Evolutionary conservation across 148 eudicot genomes (phyloP).

Genomic region (Camellia sinensis): DNA sequence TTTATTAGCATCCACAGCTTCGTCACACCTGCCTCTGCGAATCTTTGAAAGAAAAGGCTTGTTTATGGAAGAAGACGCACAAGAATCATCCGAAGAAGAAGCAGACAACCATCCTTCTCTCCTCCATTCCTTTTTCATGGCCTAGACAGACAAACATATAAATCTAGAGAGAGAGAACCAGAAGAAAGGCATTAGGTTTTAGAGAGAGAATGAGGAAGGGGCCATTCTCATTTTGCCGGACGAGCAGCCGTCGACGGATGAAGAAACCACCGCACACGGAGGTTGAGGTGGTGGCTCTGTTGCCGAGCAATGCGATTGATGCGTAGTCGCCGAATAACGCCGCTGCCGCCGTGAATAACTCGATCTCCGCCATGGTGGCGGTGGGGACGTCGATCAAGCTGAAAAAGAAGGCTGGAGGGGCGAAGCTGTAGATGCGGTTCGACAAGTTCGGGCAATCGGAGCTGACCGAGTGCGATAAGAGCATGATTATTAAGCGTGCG

Average conservation of each 20-base stretch:
- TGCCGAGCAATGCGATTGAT: background rate
- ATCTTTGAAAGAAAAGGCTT: too few relatives aligned
- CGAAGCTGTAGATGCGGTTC: constrained; percentile 86
- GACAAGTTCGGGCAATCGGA: constrained; percentile 72
- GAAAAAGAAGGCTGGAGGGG: constrained; percentile 66
- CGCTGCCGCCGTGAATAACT: background rate
- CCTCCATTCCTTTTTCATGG: too few relatives aligned
- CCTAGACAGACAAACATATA: background rate
- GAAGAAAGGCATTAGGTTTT: background rate
- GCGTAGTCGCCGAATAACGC: background rate
- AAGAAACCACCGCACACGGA: background rate
- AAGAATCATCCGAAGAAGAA: too few relatives aligned
- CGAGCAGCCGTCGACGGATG: constrained; percentile 5
- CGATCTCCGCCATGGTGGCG: constrained; percentile 22
- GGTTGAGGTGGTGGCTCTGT: background rate
- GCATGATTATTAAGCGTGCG: constrained; percentile 57
- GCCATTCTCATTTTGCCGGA: constrained; percentile 8
- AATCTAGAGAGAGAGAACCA: background rate
- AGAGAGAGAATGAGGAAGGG: constrained; percentile 9
- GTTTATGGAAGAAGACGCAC: too few relatives aligned
- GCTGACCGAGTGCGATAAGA: constrained; percentile 77
- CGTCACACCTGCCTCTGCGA: too few relatives aligned
- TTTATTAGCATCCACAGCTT: too few relatives aligned
- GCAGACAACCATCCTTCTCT: too few relatives aligned
- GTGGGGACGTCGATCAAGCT: constrained; percentile 28